Percentiles rank a stretch among this genome's conserved stretches.
Conservation (phyloP, 306 rosid species). For the Glycine soja region DNA sequence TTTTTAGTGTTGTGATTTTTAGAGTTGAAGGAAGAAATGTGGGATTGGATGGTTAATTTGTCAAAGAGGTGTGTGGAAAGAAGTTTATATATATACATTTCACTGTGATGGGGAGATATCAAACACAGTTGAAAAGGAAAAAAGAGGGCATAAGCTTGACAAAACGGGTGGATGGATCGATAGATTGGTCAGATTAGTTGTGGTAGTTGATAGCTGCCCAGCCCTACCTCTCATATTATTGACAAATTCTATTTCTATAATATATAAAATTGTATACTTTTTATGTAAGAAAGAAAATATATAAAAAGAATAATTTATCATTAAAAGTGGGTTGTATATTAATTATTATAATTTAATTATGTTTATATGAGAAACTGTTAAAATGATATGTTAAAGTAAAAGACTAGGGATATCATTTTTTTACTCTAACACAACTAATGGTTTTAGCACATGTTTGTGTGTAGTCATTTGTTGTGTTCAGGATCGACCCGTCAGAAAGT, state of each 20-base stretch:
- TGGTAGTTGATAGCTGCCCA: constrained; percentile 65
- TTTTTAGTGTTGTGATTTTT: background rate
- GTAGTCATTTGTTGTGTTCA: too few species aligned
- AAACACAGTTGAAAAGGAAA: constrained; percentile 27
- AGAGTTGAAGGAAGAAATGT: too few species aligned
- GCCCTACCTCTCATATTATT: constrained; percentile 36
- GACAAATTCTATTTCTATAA: background rate
- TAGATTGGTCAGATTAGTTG: constrained; percentile 56
- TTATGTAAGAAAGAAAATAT: too few species aligned
- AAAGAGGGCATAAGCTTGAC: constrained; percentile 43
- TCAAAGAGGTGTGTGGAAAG: constrained; percentile 41
- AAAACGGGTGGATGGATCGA: constrained; percentile 41
- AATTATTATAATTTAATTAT: too few species aligned
- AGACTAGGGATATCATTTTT: too few species aligned
- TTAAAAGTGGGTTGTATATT: too few species aligned
- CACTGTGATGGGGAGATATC: background rate
- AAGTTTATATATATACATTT: background rate
- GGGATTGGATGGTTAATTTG: constrained; percentile 16
- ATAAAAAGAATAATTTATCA: too few species aligned
- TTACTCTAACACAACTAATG: too few species aligned
- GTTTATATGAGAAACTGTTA: background rate
- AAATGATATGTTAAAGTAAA: background rate
- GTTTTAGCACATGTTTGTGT: too few species aligned
- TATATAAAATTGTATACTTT: too few species aligned
- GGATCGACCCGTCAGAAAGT: too few species aligned